Evolutionary conservation across 768 basidiomycete species (phyloP).

Genomic region (Russula foetens): DNA sequence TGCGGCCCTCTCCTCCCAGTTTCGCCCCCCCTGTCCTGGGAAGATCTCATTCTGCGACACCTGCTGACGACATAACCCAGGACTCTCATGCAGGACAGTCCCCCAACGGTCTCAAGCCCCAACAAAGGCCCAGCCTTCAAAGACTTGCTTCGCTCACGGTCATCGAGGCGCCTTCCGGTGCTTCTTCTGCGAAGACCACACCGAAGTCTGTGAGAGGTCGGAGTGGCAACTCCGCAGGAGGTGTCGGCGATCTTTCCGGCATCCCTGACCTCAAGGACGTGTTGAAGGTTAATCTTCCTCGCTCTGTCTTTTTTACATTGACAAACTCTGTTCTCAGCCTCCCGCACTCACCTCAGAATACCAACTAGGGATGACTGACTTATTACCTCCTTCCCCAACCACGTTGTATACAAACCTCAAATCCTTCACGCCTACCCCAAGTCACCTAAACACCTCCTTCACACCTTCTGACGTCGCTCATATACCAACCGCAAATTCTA

Average conservation of each 20-base stretch:
- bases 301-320: neutral
- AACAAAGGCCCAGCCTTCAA: constrained; percentile 34
- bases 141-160: constrained; percentile 48
- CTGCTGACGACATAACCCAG: constrained; percentile 17
- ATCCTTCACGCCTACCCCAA: constrained; percentile 33
- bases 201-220: constrained; percentile 35
- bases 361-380: constrained; percentile 56
- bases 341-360: constrained; percentile 63
- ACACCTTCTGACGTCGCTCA: constrained; percentile 21
- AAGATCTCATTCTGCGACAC: constrained; percentile 31
- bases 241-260: constrained; percentile 31
- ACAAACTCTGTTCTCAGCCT: constrained; percentile 33
- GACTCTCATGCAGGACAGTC: constrained; percentile 2
- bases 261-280: constrained; percentile 65
- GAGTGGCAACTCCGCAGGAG: constrained; percentile 41
- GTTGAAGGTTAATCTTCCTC: constrained; percentile 43
- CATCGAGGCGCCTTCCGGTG: constrained; percentile 36
- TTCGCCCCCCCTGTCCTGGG: constrained; percentile 27
- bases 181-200: constrained; percentile 40
- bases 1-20: constrained; percentile 22
- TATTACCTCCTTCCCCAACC: constrained; percentile 70
- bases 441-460: constrained; percentile 29
- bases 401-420: constrained; percentile 31
- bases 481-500: neutral
- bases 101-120: constrained; percentile 11